Base-by-base conservation (phyloP, 768 basidiomycete species). In the Suillus subalutaceus region DNA sequence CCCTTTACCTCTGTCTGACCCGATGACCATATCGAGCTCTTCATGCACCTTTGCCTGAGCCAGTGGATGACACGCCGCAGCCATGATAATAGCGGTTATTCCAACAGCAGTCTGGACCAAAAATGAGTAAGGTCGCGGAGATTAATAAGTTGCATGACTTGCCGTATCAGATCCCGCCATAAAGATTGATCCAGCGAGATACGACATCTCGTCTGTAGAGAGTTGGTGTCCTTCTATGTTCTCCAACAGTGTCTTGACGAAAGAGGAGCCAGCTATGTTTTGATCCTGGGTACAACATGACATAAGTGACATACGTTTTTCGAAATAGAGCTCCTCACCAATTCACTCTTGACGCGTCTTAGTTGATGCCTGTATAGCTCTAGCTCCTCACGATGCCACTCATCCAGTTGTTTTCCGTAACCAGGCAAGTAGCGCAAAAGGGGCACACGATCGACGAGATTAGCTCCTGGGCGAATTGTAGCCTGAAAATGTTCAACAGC, bases 351-450 rank as follows among this genome's bases (percentile, higher is more conserved):
- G 6, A 52, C 50, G 50, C 50, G 23, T 1, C 15, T 26, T 26
- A 52, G 50, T 26, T 52, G 50, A 7, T 52, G 50, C 15, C 13
- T 26, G 15, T 3, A 52, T 15, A 52, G 1, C 50, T 26, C 50
- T 15, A 52, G 50, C 23, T 52, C 50, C 13, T 52, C 50, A 3
- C 8, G 23, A 52, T 52, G 50, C 50, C 50, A 52, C 23, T 52
- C 23, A 26, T 52, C 2, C 26, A 52, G 50, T 26, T 52, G 50
- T 26, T 52, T 52, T 26, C 50, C 50, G 23, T 52, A 52, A 52
- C 50, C 50, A 26, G 50, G 50, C 23, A 52, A 26, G 50, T 52
- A 52, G 23, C 50, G 50, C 50, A 52, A 52, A 52, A 52, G 15
- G 3, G 50, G 50, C 7, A 52, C 13, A 15, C 50, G 50, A 26